These are phyloP conservation scores for Boletellus deceptivus DNA, from an alignment of 1,284 basidiomycete species.

Conservation along the genomic window DNA sequence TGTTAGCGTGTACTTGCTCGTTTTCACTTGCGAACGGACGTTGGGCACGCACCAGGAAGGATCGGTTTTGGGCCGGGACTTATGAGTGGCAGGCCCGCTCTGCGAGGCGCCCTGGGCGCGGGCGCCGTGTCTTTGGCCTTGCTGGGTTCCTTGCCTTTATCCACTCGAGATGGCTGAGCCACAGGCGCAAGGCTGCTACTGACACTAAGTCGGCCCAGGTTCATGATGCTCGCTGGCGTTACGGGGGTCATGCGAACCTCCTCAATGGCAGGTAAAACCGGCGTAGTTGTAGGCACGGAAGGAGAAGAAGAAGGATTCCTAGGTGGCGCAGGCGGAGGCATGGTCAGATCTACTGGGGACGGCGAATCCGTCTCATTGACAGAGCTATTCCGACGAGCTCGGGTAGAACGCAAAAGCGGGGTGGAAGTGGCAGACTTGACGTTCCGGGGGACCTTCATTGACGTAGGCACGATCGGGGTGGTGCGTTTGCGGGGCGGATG, in stretches of 20 bases:
- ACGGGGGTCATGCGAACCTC: slow-evolving; percentile 61
- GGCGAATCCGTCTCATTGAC: slow-evolving; percentile 57
- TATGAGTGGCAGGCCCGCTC: slow-evolving; percentile 26
- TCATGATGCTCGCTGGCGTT: slow-evolving; percentile 87
- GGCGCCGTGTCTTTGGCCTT: slow-evolving; percentile 28
- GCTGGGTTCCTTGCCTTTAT: slow-evolving; percentile 30
- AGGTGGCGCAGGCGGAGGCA: slow-evolving; percentile 69
- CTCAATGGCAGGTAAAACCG: slow-evolving; percentile 11
- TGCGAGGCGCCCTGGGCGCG: slow-evolving; percentile 28
- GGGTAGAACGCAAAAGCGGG: slow-evolving; percentile 49
- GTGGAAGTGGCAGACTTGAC: slow-evolving; percentile 63
- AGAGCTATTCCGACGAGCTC: slow-evolving; percentile 41
- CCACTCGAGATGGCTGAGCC: slow-evolving; percentile 17
- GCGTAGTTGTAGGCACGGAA: slow-evolving; percentile 2
- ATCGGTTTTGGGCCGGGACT: slow-evolving; percentile 56
- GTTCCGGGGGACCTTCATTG: slow-evolving; percentile 39
- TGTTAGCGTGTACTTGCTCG: slow-evolving; percentile 8
- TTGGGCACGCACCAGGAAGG: slow-evolving; percentile 54
- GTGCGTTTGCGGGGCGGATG: slow-evolving; percentile 53
- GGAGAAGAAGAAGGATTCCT: slow-evolving; percentile 18
- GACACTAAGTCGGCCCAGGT: slow-evolving; percentile 62
- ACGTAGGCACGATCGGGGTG: slow-evolving; percentile 30
- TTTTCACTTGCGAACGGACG: not conserved
- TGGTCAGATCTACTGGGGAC: slow-evolving; percentile 79
- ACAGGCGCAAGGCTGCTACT: slow-evolving; percentile 42